These are phyloP conservation scores for Xylariaceae sp. DNA, from an alignment of 2,329 filamentous ascomycete genomes.

Conservation along the genomic window DNA sequence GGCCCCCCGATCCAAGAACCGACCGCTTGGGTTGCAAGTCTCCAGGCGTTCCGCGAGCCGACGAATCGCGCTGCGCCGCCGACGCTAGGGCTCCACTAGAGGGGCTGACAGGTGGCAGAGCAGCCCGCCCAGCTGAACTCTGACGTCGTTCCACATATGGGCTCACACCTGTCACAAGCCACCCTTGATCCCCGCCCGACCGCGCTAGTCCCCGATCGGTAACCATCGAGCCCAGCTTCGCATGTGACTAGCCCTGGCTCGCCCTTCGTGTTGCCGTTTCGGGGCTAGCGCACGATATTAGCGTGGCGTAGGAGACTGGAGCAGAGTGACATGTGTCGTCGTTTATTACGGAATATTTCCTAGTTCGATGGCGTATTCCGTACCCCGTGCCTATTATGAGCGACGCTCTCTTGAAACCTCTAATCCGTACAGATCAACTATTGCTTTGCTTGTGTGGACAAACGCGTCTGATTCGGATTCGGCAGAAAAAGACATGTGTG, in stretches of 20 bases:
- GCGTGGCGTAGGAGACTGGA: not conserved
- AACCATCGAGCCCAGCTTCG: too few species aligned
- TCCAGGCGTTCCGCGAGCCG: not conserved
- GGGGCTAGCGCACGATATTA: not conserved
- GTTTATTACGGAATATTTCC: not conserved
- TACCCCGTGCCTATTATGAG: not conserved
- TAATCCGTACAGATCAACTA: not conserved
- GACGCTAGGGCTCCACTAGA: not conserved
- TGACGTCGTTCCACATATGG: constrained; percentile 4
- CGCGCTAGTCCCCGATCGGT: not conserved
- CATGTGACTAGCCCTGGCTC: not conserved
- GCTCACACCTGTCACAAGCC: not conserved
- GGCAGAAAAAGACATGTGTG: too few species aligned
- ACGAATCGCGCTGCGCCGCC: not conserved
- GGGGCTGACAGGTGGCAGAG: not conserved
- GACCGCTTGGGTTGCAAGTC: not conserved
- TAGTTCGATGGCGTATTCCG: not conserved
- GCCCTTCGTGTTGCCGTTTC: not conserved
- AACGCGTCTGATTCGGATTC: not conserved
- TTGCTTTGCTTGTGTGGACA: not conserved
- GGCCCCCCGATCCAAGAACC: constrained; percentile 2
- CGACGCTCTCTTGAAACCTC: not conserved
- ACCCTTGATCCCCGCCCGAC: not conserved
- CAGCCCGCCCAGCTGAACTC: not conserved
- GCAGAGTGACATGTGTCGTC: not conserved